Conservation (phyloP, 257 asterid genomes). For the Penstemon barbatus region DNA sequence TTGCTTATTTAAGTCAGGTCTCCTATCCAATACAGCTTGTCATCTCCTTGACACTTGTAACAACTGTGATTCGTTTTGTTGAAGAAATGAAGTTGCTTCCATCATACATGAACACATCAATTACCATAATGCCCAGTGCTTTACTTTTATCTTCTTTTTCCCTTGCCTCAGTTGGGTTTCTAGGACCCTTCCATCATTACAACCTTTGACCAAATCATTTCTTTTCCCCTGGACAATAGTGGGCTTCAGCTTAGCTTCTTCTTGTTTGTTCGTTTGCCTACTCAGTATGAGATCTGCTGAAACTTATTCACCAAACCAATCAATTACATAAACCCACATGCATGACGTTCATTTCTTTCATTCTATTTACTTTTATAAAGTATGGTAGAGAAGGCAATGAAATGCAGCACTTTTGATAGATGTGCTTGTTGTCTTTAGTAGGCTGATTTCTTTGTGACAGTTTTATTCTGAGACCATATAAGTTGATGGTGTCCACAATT, state of each 20-base stretch:
- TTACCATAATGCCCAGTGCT: not conserved
- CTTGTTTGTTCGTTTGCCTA: not conserved
- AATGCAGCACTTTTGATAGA: not conserved
- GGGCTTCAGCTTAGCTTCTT: not conserved
- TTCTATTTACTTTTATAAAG: too few relatives aligned
- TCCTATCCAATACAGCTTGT: not conserved
- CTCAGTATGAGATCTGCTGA: too few relatives aligned
- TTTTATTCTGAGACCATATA: too few relatives aligned
- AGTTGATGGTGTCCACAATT: not conserved
- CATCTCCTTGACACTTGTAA: not conserved
- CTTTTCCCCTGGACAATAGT: not conserved
- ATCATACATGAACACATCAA: constrained; percentile 6
- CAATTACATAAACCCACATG: too few relatives aligned
- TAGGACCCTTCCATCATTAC: not conserved
- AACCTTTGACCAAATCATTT: constrained; percentile 2
- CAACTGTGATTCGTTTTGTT: not conserved
- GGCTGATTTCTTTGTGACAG: too few relatives aligned
- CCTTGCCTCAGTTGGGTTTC: constrained; percentile 14
- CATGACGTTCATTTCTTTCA: too few relatives aligned
- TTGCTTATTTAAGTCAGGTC: not conserved
- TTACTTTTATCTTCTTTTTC: constrained; percentile 16
- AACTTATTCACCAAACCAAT: too few relatives aligned
- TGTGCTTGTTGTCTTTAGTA: not conserved
- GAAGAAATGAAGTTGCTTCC: constrained; percentile 7
- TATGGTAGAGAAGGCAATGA: too few relatives aligned